Conservation (phyloP, 1,284 basidiomycete genomes). For the Moniliophthora roreri region DNA sequence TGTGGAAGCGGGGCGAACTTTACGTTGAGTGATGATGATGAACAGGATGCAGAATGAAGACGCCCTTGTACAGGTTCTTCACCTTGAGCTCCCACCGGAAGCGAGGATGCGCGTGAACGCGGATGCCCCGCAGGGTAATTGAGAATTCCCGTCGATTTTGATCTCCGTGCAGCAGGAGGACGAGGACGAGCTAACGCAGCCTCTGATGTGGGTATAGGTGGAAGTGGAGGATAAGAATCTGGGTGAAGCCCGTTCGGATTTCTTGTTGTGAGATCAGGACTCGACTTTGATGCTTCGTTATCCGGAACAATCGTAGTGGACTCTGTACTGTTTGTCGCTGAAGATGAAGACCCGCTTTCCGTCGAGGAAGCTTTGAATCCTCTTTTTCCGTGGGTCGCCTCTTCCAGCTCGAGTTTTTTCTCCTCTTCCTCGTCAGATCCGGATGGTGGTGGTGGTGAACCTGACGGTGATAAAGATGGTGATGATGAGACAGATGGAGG, state of each 20-base stretch:
- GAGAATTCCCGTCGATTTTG: constrained; percentile 1
- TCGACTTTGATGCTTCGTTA: not conserved
- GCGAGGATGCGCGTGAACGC: not conserved
- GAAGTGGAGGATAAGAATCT: not conserved
- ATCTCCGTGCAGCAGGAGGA: not conserved
- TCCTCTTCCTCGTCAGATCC: not conserved
- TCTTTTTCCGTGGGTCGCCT: not conserved
- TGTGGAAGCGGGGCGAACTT: constrained; percentile 68
- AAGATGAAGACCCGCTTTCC: not conserved
- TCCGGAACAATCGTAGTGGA: not conserved
- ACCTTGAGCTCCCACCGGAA: not conserved
- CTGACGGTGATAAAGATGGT: not conserved
- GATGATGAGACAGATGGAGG: not conserved
- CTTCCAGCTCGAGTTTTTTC: not conserved
- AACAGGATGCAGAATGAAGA: constrained; percentile 1
- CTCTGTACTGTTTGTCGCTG: not conserved
- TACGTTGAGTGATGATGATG: constrained; percentile 33
- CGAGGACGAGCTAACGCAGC: not conserved
- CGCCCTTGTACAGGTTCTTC: not conserved
- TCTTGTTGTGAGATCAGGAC: not conserved
- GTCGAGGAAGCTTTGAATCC: not conserved
- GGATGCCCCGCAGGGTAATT: not conserved
- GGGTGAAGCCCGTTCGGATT: not conserved
- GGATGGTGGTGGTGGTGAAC: not conserved
- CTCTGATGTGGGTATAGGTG: not conserved